Percentiles rank a stretch among this genome's conserved stretches.
Conservation (phyloP, 192 early-diverging fungal genomes). For the Entophlyctis helioformis region DNA sequence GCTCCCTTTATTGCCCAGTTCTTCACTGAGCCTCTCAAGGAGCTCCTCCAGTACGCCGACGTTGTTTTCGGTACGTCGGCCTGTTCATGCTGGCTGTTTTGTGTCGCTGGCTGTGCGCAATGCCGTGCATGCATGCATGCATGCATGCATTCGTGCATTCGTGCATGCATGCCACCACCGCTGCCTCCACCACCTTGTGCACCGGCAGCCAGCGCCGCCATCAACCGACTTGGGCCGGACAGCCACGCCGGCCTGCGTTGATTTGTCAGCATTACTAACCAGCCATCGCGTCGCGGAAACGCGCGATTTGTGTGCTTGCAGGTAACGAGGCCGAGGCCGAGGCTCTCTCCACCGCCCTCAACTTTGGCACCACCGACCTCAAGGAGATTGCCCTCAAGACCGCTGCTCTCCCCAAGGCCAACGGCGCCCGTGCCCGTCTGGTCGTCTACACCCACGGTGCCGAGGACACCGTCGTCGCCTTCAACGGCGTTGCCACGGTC, state of each 20-base stretch:
- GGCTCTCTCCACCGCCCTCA: conserved; percentile 67
- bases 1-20: conserved; percentile 92
- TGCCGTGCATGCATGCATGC: no score
- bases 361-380: conserved; percentile 59
- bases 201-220: no score
- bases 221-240: no score
- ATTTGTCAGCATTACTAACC: not conserved
- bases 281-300: no score
- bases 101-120: not conserved
- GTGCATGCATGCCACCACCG: not conserved
- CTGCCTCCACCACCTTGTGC: no score
- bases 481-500: conserved; percentile 36
- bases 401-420: conserved; percentile 70
- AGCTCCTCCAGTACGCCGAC: conserved; percentile 76
- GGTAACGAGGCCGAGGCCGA: conserved; percentile 87
- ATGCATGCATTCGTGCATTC: no score
- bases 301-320: no score
- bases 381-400: conserved; percentile 71
- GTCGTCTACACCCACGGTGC: conserved; percentile 91
- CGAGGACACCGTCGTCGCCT: conserved; percentile 56
- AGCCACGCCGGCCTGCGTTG: not conserved
- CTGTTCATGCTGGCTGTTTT: not conserved
- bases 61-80: conserved; percentile 64
- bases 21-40: conserved; percentile 73
- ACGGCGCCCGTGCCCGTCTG: conserved; percentile 55